Base-by-base conservation (phyloP, 768 basidiomycete genomes). In the Hemileccinum rubropunctum region DNA sequence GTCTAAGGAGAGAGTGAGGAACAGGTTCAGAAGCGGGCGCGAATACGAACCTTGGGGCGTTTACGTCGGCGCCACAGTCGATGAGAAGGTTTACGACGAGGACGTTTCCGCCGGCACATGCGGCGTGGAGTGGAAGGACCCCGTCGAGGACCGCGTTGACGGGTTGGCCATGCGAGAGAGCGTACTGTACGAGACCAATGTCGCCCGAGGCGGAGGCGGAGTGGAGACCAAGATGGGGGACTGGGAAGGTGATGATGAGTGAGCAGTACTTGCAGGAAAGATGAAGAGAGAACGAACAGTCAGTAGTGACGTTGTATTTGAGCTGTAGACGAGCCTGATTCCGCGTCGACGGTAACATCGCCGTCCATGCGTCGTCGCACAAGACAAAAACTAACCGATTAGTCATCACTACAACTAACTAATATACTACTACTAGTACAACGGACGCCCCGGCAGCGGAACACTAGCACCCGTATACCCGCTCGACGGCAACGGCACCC, bases 61-160 rank as follows among this genome's bases (percentile, higher is more conserved):
- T 98, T 27, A 98, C 95, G 65, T 99, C 97, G n/a, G 97, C 97
- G 18, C 97, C 95, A 50, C 84, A 75, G 53, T 97, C 91, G 61
- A 99, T 88, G 40, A 99, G 73, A 56, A 95, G 77, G 60, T 83
- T 81, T 35, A 98, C 93, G 38, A 98, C 89, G 50, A 84, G 79
- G 48, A 88, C 90, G 63, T 83, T 90, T 2, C 97, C 97, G 20
- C 91, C 91, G 0, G 92, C 88, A 58, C 84, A 90, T 2, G 95
- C 97, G 4, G 93, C 95, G 64, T 99, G 97, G 9, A 99, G 77
- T 3, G 97, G 95, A n/a, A 97, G 83, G 3, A 99, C 89, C 32
- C 97, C 97, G 64, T 95, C 91, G 46, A 98, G 80, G 28, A 97
- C 91, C 5, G 93, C 90, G 69, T 99, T 98, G 69, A 95, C 84